Evolutionary conservation across 305 asterid genomes (phyloP).

Genomic region (Fraxinus sp.): DNA sequence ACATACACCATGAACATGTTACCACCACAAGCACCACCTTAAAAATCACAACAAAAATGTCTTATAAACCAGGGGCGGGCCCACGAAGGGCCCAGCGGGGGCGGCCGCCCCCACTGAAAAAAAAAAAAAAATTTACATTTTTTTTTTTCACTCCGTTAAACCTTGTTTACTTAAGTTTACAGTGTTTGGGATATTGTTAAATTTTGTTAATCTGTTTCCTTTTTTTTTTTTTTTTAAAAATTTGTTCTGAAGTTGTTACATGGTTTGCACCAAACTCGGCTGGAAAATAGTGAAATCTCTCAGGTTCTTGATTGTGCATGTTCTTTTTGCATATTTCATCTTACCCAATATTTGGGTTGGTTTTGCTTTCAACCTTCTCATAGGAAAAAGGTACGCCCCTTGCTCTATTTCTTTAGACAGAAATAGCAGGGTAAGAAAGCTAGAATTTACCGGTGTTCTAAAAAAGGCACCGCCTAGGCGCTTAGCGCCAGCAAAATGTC

Average conservation of each 20-base stretch:
- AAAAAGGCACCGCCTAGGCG: too few species aligned
- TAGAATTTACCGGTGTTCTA: neutral
- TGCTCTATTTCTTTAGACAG: neutral
- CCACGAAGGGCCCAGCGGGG: too few species aligned
- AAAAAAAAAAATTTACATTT: too few species aligned
- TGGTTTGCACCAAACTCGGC: neutral
- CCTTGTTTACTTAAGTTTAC: neutral
- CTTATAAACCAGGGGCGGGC: too few species aligned
- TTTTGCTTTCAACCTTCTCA: neutral
- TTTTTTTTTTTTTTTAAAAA: too few species aligned
- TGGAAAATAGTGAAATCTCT: neutral
- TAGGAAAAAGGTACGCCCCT: neutral
- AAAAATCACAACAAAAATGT: too few species aligned
- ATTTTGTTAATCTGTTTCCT: neutral
- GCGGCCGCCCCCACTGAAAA: too few species aligned
- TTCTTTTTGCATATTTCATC: neutral
- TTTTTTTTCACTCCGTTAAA: neutral
- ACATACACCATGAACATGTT: too few species aligned
- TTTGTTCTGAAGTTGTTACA: neutral
- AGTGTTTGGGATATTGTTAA: neutral
- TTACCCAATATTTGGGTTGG: neutral
- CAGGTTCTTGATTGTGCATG: neutral
- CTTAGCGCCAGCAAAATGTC: too few species aligned
- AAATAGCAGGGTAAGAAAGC: neutral
- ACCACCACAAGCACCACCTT: too few species aligned